phyloP scores from a whole-genome alignment of 179 eudicot species.

The Beta macrorhiza region DNA sequence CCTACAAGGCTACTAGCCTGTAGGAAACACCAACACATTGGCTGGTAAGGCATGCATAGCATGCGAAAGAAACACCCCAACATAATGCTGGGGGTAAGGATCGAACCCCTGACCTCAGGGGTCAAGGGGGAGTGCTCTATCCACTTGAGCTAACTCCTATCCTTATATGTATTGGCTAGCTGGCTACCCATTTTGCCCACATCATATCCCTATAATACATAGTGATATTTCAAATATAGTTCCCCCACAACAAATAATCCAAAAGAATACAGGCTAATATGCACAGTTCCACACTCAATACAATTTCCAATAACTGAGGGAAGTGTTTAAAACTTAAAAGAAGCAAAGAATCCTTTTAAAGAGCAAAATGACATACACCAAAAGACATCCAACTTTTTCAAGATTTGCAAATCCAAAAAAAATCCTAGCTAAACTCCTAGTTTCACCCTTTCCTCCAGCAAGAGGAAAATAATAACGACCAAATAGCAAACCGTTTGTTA shows the following conservation, averaged over 20 bases:
- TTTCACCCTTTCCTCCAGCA: not conserved
- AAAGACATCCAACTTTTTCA: conserved; percentile 20
- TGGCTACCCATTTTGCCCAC: not conserved
- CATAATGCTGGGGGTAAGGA: no score
- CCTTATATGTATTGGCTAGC: no score
- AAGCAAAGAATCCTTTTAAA: not conserved
- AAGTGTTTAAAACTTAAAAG: not conserved
- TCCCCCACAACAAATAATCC: not conserved
- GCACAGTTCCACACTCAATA: not conserved
- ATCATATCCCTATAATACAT: not conserved
- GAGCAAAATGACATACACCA: conserved; percentile 16
- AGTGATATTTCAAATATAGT: not conserved
- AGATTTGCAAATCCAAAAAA: not conserved
- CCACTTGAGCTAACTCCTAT: no score
- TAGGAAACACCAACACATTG: no score
- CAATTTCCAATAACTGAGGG: not conserved
- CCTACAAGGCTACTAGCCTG: no score
- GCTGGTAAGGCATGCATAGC: no score
- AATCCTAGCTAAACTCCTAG: not conserved
- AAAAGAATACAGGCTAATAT: not conserved
- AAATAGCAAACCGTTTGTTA: no score
- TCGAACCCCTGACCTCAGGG: no score
- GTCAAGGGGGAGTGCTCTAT: no score
- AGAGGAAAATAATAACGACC: not conserved
- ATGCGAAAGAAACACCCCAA: no score